Percentiles rank a stretch among this genome's conserved stretches.
Evolutionary conservation across 2,329 filamentous ascomycete genomes (phyloP).

Genomic region (Xylaria multiplex): DNA sequence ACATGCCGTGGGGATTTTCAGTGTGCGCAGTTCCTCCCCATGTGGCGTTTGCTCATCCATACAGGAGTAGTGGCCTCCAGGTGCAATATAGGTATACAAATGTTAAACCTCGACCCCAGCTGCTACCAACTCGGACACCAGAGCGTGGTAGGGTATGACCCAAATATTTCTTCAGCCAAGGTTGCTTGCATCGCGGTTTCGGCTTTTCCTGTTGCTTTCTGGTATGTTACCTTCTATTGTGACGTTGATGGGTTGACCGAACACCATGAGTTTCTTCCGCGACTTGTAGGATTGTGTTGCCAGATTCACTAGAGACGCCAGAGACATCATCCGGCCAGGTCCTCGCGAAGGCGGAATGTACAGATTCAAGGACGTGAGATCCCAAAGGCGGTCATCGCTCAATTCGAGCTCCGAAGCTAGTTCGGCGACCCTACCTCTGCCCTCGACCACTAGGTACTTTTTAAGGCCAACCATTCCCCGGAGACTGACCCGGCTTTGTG

Average conservation of each 20-base stretch:
- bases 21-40: not conserved
- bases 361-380: slow-evolving; percentile 30
- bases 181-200: not conserved
- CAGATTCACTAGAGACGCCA: slow-evolving; percentile 29
- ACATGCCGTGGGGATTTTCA: not conserved
- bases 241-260: not conserved
- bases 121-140: not conserved
- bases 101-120: not conserved
- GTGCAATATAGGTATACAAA: not conserved
- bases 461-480: slow-evolving; percentile 11
- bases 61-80: not conserved
- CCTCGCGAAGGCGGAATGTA: slow-evolving; percentile 24
- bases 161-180: not conserved
- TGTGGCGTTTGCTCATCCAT: not conserved
- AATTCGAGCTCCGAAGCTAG: slow-evolving; percentile 21
- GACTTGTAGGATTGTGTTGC: slow-evolving; percentile 34
- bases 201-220: not conserved
- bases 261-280: slow-evolving; percentile 30
- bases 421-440: not conserved
- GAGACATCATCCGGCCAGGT: slow-evolving; percentile 23
- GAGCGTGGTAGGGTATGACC: not conserved
- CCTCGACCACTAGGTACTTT: not conserved
- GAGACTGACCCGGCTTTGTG: slow-evolving; percentile 5
- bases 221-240: not conserved
- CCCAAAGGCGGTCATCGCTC: slow-evolving; percentile 6